phyloP scores from a whole-genome alignment of 257 asterid genomes.

The Solanum sitiens region DNA sequence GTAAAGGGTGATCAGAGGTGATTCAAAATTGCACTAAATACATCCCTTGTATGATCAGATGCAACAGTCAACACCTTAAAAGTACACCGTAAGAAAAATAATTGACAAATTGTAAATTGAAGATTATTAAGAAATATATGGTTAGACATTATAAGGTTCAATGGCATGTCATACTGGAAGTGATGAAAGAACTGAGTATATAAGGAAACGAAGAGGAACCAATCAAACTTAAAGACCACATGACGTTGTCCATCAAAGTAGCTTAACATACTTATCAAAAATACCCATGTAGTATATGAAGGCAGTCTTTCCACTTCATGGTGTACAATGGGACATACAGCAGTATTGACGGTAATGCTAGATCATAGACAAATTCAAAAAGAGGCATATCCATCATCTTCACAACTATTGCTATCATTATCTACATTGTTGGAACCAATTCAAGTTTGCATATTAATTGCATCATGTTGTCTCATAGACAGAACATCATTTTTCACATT shows the following conservation, averaged over 20 bases:
- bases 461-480: no score
- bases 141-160: background rate
- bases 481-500: no score
- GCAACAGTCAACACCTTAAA: background rate
- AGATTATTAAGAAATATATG: background rate
- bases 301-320: conserved; percentile 59
- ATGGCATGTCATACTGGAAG: background rate
- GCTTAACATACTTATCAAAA: conserved; percentile 61
- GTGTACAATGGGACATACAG: conserved; percentile 80
- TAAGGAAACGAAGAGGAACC: background rate
- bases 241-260: background rate
- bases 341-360: conserved; percentile 80
- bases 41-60: background rate
- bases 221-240: background rate
- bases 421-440: no score
- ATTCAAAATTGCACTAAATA: background rate
- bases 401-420: conserved; percentile 27
- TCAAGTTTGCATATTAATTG: no score
- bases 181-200: background rate
- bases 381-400: conserved; percentile 82
- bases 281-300: conserved; percentile 78
- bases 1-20: background rate
- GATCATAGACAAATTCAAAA: conserved; percentile 79
- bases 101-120: background rate
- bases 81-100: background rate